phyloP scores from a whole-genome alignment of 495 filamentous ascomycete species.

The Jackrogersella minutella region DNA sequence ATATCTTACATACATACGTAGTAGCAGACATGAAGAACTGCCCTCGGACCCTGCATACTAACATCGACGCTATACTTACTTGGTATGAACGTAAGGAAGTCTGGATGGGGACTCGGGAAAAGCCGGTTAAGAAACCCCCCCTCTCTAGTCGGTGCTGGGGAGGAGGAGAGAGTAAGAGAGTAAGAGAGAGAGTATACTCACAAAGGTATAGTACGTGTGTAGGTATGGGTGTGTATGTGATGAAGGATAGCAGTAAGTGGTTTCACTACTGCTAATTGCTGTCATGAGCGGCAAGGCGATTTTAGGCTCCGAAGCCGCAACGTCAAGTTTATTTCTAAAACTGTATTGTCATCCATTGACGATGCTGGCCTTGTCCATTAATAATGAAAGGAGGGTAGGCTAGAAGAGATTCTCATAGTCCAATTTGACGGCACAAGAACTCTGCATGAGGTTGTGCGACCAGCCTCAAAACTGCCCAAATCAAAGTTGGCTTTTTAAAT shows the following conservation, averaged over 20 bases:
- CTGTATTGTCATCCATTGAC: conserved; percentile 34
- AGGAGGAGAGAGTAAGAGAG: background rate
- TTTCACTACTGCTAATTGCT: background rate
- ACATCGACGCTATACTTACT: conserved; percentile 40
- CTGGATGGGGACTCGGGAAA: conserved; percentile 37
- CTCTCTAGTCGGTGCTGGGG: background rate
- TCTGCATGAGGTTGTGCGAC: conserved; percentile 40
- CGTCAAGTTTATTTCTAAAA: conserved; percentile 38
- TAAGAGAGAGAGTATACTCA: conserved; percentile 17
- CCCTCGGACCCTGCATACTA: conserved; percentile 34
- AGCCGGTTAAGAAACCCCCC: conserved; percentile 24
- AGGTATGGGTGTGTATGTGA: conserved; percentile 2
- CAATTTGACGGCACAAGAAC: conserved; percentile 38
- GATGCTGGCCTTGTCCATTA: conserved; percentile 33
- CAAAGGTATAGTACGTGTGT: background rate
- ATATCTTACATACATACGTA: conserved; percentile 6
- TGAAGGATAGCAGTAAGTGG: background rate
- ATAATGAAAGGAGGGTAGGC: conserved; percentile 24
- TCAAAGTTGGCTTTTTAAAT: conserved; percentile 11
- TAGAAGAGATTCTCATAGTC: conserved; percentile 17
- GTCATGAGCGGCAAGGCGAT: conserved; percentile 8
- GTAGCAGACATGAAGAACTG: background rate
- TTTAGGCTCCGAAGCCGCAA: conserved; percentile 39
- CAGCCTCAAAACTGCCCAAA: conserved; percentile 32
- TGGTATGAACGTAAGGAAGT: conserved; percentile 17